phyloP scores from a whole-genome alignment of 176 grass and related monocot species.

The Tillandsia fasciculata region DNA sequence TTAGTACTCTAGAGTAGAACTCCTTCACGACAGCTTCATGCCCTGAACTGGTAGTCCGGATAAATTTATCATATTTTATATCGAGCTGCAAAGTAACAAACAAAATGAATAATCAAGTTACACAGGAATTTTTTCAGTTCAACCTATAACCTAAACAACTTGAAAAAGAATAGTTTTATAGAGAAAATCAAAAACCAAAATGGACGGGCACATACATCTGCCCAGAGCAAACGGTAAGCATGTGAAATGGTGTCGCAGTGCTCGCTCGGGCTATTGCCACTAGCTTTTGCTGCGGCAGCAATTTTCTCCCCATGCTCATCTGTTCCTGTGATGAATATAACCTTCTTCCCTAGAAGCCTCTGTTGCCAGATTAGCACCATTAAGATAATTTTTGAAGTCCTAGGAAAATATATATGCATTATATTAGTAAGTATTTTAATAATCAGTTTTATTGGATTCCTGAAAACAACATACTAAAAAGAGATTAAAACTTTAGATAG shows the following conservation, averaged over 20 bases:
- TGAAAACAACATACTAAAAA: neutral
- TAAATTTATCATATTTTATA: slow-evolving; percentile 82
- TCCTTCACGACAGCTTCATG: slow-evolving; percentile 83
- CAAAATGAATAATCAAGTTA: slow-evolving; percentile 23
- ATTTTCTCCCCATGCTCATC: slow-evolving; percentile 99
- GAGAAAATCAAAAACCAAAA: slow-evolving; percentile 12
- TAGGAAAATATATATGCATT: neutral
- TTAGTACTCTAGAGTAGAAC: slow-evolving; percentile 83
- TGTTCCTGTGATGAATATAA: slow-evolving; percentile 87
- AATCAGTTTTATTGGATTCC: too few relatives aligned
- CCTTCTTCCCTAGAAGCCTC: slow-evolving; percentile 78
- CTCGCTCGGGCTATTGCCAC: slow-evolving; percentile 60
- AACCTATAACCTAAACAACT: neutral
- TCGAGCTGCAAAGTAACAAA: slow-evolving; percentile 49
- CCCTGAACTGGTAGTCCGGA: slow-evolving; percentile 73
- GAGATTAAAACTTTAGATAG: neutral
- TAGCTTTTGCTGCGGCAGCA: slow-evolving; percentile 62
- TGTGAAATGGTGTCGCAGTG: slow-evolving; percentile 75
- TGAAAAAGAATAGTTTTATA: neutral
- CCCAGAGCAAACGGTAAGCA: slow-evolving; percentile 67
- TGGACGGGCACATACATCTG: slow-evolving; percentile 39
- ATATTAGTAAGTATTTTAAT: neutral
- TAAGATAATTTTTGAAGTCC: neutral
- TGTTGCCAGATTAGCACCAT: slow-evolving; percentile 31
- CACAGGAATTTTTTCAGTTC: slow-evolving; percentile 8